Conservation (phyloP, 192 early-diverging fungal species). For the Backusella morwellensis region DNA sequence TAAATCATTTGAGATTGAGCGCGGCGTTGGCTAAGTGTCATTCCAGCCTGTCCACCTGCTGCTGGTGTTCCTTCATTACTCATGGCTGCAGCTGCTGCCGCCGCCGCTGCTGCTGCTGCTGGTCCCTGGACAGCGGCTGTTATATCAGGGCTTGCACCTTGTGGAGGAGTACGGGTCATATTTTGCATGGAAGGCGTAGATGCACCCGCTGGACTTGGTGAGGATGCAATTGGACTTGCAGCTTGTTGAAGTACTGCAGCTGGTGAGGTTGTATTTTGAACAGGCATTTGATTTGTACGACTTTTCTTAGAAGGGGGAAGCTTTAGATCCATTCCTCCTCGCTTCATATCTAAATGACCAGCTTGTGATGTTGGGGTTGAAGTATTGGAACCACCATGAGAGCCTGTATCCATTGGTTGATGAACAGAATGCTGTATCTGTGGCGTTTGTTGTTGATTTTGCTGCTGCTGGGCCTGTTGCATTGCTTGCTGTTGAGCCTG, state of each 20-base stretch:
- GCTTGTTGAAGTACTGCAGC: background rate
- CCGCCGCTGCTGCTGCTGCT: background rate
- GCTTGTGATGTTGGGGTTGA: background rate
- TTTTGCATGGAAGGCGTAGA: background rate
- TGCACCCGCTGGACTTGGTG: background rate
- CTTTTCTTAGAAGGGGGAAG: slow-evolving; percentile 27
- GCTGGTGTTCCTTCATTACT: background rate
- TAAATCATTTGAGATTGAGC: slow-evolving; percentile 27
- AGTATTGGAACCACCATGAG: background rate
- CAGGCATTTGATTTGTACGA: background rate
- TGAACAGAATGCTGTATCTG: slow-evolving; percentile 21
- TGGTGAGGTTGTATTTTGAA: background rate
- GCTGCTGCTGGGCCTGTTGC: background rate
- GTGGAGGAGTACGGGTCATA: background rate
- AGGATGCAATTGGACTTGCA: background rate
- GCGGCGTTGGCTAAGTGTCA: background rate
- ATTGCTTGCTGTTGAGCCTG: slow-evolving; percentile 8
- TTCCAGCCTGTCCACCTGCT: background rate
- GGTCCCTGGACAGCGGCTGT: background rate
- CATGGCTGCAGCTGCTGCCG: background rate
- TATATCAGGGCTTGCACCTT: background rate
- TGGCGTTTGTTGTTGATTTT: background rate
- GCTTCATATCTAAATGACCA: slow-evolving; percentile 13
- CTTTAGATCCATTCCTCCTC: slow-evolving; percentile 31
- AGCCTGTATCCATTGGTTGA: background rate